phyloP scores from a whole-genome alignment of 2,329 filamentous ascomycete genomes.

The Microcyclospora pomicola region DNA sequence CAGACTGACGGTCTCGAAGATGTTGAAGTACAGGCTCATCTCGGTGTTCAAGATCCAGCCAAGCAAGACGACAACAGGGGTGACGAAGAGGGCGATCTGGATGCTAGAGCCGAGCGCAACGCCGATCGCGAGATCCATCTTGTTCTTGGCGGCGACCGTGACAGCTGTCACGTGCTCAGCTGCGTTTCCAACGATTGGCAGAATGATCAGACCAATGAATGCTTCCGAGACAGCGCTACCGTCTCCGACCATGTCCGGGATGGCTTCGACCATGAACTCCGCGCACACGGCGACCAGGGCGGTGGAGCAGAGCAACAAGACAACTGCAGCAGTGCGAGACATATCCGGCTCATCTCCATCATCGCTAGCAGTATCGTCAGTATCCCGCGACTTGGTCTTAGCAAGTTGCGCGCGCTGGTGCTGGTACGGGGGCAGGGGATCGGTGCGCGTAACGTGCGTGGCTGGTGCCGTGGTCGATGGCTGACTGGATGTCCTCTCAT shows the following conservation, averaged over 20 bases:
- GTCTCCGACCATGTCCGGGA: slow-evolving; percentile 49
- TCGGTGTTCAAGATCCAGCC: slow-evolving; percentile 64
- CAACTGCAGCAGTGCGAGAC: slow-evolving; percentile 43
- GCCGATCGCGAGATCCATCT: slow-evolving; percentile 72
- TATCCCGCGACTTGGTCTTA: slow-evolving; percentile 5
- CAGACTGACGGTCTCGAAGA: slow-evolving; percentile 53
- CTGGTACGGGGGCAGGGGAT: slow-evolving; percentile 18
- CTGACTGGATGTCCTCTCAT: slow-evolving; percentile 16
- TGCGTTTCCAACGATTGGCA: slow-evolving; percentile 73
- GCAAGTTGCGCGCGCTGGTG: slow-evolving; percentile 7
- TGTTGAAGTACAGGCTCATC: slow-evolving; percentile 51
- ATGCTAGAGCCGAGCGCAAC: slow-evolving; percentile 70
- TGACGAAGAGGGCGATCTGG: slow-evolving; percentile 67
- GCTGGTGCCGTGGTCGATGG: slow-evolving; percentile 7
- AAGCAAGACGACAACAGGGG: slow-evolving; percentile 61
- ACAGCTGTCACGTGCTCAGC: slow-evolving; percentile 73
- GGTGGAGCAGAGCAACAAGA: slow-evolving; percentile 41
- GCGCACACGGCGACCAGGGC: slow-evolving; percentile 47
- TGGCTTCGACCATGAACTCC: slow-evolving; percentile 64
- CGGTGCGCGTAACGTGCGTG: slow-evolving; percentile 5
- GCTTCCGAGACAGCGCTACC: slow-evolving; percentile 49
- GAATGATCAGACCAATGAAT: slow-evolving; percentile 66
- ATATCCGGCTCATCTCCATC: slow-evolving; percentile 28
- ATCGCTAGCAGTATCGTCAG: slow-evolving; percentile 7
- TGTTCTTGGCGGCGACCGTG: slow-evolving; percentile 67